phyloP scores from a whole-genome alignment of 192 early-diverging fungal genomes.

The Coemansia javaensis region DNA sequence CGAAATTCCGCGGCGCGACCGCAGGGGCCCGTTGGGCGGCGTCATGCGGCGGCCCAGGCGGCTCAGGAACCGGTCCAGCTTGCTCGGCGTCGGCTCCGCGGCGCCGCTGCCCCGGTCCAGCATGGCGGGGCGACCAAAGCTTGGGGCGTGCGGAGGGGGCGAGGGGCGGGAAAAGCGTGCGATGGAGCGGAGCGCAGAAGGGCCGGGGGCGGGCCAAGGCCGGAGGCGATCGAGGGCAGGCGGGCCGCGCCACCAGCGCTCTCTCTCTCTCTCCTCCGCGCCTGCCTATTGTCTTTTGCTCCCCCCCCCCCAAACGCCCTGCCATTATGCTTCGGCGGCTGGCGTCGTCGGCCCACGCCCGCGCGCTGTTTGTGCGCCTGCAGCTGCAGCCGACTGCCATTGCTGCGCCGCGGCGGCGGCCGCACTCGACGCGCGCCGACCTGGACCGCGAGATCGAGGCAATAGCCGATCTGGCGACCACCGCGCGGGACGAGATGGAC shows the following conservation, averaged over 20 bases:
- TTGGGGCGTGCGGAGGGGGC: too few species aligned
- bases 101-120: background rate
- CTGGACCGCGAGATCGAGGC: slow-evolving; percentile 44
- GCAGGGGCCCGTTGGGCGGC: slow-evolving; percentile 15
- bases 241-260: background rate
- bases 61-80: slow-evolving; percentile 15
- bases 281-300: slow-evolving; percentile 1
- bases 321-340: slow-evolving; percentile 21
- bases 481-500: slow-evolving; percentile 50
- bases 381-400: background rate
- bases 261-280: slow-evolving; percentile 4
- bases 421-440: background rate
- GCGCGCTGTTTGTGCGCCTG: slow-evolving; percentile 11
- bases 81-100: slow-evolving; percentile 11
- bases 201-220: too few species aligned
- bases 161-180: too few species aligned
- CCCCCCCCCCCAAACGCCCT: slow-evolving; percentile 1
- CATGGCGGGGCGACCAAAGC: too few species aligned
- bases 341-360: slow-evolving; percentile 13
- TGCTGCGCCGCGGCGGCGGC: background rate
- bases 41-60: slow-evolving; percentile 20
- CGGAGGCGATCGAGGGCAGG: too few species aligned
- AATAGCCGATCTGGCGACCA: slow-evolving; percentile 42
- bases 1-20: slow-evolving; percentile 18
- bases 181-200: too few species aligned